phyloP scores from a whole-genome alignment of 1,284 basidiomycete species.

The Tilletiopsis washingtonensis region DNA sequence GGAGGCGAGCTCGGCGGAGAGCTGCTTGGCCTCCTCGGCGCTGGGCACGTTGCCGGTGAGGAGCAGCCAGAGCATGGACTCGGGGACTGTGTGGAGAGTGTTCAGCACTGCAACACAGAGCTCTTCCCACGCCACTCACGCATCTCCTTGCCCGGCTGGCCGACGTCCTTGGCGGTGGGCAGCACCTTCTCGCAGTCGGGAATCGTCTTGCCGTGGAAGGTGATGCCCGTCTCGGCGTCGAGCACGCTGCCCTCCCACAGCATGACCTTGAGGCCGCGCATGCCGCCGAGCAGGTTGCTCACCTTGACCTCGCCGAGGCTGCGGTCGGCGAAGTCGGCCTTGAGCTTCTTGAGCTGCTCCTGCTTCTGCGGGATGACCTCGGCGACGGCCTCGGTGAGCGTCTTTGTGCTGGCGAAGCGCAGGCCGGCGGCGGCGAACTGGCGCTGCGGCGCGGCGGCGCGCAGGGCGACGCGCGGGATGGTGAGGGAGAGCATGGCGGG shows the following conservation, averaged over 20 bases:
- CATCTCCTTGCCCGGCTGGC: conserved; percentile 44
- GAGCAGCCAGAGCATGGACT: conserved; percentile 48
- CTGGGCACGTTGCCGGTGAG: conserved; percentile 44
- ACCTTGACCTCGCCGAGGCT: conserved; percentile 44
- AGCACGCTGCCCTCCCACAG: conserved; percentile 48
- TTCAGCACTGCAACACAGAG: too few relatives aligned
- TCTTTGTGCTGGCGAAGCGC: conserved; percentile 42
- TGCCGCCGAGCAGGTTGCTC: conserved; percentile 44
- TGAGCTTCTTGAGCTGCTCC: conserved; percentile 45
- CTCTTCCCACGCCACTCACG: conserved; percentile 48
- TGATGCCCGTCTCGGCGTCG: conserved; percentile 45
- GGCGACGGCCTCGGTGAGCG: conserved; percentile 42
- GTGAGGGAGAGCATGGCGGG: conserved; percentile 41
- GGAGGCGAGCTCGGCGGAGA: conserved; percentile 39
- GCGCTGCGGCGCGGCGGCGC: conserved; percentile 34
- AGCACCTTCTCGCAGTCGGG: conserved; percentile 46
- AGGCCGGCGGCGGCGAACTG: conserved; percentile 31
- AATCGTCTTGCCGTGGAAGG: conserved; percentile 47
- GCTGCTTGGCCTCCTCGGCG: conserved; percentile 38
- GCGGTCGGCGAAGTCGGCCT: conserved; percentile 38
- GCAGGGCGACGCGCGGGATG: conserved; percentile 38
- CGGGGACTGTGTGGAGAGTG: conserved; percentile 26
- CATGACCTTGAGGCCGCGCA: conserved; percentile 47
- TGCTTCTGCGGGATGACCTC: conserved; percentile 45
- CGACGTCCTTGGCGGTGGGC: conserved; percentile 40